Conservation (phyloP, 2,329 filamentous ascomycete genomes). For the Microdochium trichocladiopsis region DNA sequence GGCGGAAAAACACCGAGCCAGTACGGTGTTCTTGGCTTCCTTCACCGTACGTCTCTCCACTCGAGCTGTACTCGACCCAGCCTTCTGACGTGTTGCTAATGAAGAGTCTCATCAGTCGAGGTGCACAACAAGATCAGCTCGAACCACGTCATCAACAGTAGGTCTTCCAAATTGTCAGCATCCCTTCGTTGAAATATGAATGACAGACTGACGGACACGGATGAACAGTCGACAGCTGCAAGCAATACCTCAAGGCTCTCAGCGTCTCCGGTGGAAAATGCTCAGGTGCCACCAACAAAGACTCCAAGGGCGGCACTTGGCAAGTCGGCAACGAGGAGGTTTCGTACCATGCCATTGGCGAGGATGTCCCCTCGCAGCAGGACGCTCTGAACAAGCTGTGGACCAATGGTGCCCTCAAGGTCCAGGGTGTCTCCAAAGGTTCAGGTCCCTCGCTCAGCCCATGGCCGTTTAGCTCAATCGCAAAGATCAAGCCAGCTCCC, state of each 20-base stretch:
- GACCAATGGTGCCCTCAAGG: constrained; percentile 9
- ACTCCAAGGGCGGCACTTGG: constrained; percentile 20
- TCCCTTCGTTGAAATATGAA: background rate
- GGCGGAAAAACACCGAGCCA: constrained; percentile 12
- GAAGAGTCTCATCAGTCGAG: constrained; percentile 16
- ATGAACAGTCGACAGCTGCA: constrained; percentile 12
- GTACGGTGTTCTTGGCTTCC: constrained; percentile 19
- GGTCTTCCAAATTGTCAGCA: constrained; percentile 3
- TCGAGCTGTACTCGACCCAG: background rate
- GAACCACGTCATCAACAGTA: constrained; percentile 16
- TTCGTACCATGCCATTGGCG: constrained; percentile 17
- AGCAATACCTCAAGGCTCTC: constrained; percentile 14
- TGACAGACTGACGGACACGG: background rate
- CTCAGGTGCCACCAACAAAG: constrained; percentile 13
- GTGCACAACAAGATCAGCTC: constrained; percentile 17
- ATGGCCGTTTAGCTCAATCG: constrained; percentile 17
- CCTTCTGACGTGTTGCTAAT: too few species aligned
- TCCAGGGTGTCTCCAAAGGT: constrained; percentile 14
- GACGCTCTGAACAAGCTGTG: constrained; percentile 17
- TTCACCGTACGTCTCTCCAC: constrained; percentile 15
- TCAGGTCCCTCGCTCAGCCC: constrained; percentile 14
- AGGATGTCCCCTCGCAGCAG: constrained; percentile 13
- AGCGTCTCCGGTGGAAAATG: constrained; percentile 12
- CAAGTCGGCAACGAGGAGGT: constrained; percentile 16
- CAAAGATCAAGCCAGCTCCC: constrained; percentile 11